Conservation (phyloP, 179 eudicot species). For the Beta corolliflora region DNA sequence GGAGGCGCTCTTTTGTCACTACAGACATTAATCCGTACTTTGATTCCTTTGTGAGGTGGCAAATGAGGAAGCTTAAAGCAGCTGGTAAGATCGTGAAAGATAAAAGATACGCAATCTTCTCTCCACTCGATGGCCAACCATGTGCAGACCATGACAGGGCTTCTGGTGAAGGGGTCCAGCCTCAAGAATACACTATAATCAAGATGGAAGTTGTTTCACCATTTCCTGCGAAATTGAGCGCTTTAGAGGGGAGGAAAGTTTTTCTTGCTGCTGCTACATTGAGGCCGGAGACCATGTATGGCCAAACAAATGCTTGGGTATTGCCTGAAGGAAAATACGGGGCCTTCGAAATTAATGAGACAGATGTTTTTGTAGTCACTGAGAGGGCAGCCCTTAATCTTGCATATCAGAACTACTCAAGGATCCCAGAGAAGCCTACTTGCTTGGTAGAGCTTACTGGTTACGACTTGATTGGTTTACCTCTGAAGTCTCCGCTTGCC, state of each 20-base stretch:
- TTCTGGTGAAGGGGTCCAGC: constrained; percentile 91
- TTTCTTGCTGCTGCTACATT: constrained; percentile 87
- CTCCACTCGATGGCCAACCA: constrained; percentile 91
- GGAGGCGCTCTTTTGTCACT: constrained; percentile 84
- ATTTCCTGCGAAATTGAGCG: constrained; percentile 56
- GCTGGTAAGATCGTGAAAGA: constrained; percentile 87
- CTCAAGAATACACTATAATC: constrained; percentile 86
- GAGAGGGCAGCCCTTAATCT: constrained; percentile 82
- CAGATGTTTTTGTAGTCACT: constrained; percentile 69
- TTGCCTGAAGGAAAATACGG: constrained; percentile 87
- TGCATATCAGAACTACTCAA: constrained; percentile 72
- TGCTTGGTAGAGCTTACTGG: constrained; percentile 82
- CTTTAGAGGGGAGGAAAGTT: constrained; percentile 66
- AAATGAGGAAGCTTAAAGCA: constrained; percentile 70
- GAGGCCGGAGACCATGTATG: constrained; percentile 94
- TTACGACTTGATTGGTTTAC: constrained; percentile 76
- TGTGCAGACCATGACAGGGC: constrained; percentile 97
- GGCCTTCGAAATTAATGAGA: constrained; percentile 80
- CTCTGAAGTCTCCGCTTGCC: constrained; percentile 77
- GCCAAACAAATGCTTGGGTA: constrained; percentile 95
- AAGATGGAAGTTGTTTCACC: constrained; percentile 87
- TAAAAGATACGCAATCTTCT: constrained; percentile 67
- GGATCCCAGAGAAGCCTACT: constrained; percentile 69
- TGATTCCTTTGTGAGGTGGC: constrained; percentile 86
- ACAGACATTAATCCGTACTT: constrained; percentile 80